Evolutionary conservation across 2,329 filamentous ascomycete species (phyloP).

Genomic region (Penicillium sp.): DNA sequence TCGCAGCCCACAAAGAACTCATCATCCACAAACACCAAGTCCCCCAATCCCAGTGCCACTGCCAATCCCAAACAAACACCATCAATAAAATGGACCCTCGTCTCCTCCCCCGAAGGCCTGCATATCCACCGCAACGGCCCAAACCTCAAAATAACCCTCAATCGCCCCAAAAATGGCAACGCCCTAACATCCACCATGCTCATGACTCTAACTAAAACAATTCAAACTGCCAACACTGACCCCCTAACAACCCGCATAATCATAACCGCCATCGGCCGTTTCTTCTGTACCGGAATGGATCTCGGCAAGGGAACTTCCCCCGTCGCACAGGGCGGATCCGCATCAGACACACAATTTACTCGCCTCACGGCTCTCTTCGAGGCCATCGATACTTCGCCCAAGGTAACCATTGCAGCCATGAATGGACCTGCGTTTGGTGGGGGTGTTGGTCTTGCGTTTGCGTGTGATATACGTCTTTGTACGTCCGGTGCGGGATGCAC

Average conservation of each 20-base stretch:
- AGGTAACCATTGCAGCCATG: constrained; percentile 51
- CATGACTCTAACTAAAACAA: constrained; percentile 36
- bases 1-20: background rate
- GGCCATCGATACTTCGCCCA: constrained; percentile 47
- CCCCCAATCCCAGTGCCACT: background rate
- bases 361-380: constrained; percentile 42
- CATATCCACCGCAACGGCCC: constrained; percentile 39
- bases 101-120: constrained; percentile 33
- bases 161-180: constrained; percentile 49
- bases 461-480: constrained; percentile 48
- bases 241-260: constrained; percentile 43
- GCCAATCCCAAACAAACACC: background rate
- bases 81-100: constrained; percentile 27
- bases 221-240: constrained; percentile 35
- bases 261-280: constrained; percentile 45
- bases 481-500: constrained; percentile 31
- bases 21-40: background rate
- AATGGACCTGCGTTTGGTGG: constrained; percentile 54
- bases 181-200: constrained; percentile 48
- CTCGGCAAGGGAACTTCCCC: constrained; percentile 33
- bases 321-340: constrained; percentile 26
- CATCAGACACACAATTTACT: constrained; percentile 31
- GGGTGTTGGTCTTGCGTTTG: constrained; percentile 53
- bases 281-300: constrained; percentile 54
- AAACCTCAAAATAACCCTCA: constrained; percentile 42